Evolutionary conservation across 2,329 filamentous ascomycete species (phyloP).

Genomic region (Camillea tinctor): DNA sequence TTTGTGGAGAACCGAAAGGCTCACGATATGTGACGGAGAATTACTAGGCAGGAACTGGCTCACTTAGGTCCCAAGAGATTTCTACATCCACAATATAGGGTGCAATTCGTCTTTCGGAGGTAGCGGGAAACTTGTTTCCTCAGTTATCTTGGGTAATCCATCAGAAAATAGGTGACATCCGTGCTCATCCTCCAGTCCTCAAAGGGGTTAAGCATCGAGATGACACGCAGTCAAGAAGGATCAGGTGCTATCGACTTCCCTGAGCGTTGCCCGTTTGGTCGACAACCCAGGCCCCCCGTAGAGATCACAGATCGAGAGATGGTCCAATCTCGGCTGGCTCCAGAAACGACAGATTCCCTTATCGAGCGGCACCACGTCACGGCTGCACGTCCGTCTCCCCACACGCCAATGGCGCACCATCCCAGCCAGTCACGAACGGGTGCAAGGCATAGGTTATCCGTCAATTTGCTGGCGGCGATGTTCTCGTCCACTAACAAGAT

Average conservation of each 20-base stretch:
- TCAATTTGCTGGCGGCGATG: constrained; percentile 23
- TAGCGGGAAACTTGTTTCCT: not conserved
- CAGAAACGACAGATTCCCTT: constrained; percentile 17
- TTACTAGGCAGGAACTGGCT: not conserved
- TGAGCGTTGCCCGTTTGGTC: not conserved
- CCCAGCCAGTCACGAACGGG: constrained; percentile 20
- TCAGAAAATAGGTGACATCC: not conserved
- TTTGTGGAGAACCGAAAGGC: constrained; percentile 1
- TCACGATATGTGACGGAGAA: not conserved
- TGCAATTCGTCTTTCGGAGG: constrained; percentile 3
- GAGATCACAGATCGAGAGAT: constrained; percentile 23
- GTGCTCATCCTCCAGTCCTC: constrained; percentile 3
- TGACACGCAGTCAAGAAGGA: constrained; percentile 32
- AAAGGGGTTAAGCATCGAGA: constrained; percentile 24
- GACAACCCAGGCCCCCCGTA: not conserved
- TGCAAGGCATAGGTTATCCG: constrained; percentile 18
- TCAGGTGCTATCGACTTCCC: constrained; percentile 27
- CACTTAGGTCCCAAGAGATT: not conserved
- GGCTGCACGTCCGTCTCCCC: constrained; percentile 20
- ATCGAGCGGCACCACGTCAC: constrained; percentile 31
- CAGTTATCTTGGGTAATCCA: not conserved
- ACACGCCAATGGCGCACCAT: constrained; percentile 18
- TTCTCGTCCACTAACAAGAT: constrained; percentile 19
- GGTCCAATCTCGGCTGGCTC: constrained; percentile 17
- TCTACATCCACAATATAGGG: not conserved